Evolutionary conservation across 805 yeast species (phyloP).

Genomic region (Metschnikowia matae): DNA sequence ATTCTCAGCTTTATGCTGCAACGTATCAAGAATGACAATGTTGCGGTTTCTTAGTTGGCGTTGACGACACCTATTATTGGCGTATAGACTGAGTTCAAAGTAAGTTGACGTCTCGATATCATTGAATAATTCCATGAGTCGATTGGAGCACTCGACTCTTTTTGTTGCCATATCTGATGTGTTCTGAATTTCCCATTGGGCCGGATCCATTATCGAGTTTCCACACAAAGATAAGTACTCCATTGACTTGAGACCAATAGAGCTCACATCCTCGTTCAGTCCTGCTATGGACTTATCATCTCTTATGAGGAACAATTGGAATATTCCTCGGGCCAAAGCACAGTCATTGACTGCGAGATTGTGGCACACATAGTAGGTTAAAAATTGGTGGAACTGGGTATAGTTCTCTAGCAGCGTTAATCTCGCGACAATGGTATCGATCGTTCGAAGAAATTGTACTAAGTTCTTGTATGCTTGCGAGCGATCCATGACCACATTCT

Average conservation of each 20-base stretch:
- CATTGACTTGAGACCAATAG: conserved; percentile 33
- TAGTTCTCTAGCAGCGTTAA: conserved; percentile 18
- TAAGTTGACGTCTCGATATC: conserved; percentile 46
- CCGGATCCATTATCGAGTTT: conserved; percentile 27
- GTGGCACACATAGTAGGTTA: conserved; percentile 25
- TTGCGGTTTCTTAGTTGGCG: conserved; percentile 64
- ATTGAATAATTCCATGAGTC: conserved; percentile 11
- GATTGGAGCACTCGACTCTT: conserved; percentile 9
- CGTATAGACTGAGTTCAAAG: conserved; percentile 27
- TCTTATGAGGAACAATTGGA: conserved; percentile 58
- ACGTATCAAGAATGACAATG: conserved; percentile 65
- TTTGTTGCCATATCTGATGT: conserved; percentile 2
- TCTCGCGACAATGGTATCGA: conserved; percentile 18
- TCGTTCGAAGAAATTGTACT: conserved; percentile 17
- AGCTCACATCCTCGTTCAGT: conserved; percentile 29
- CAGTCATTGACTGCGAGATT: conserved; percentile 25
- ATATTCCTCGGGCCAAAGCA: conserved; percentile 57
- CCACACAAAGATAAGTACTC: conserved; percentile 38
- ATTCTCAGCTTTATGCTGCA: conserved; percentile 70
- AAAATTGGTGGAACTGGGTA: conserved; percentile 25
- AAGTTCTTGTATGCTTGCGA: conserved; percentile 21
- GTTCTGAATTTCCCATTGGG: conserved; percentile 19
- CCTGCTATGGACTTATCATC: conserved; percentile 63
- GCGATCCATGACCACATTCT: conserved; percentile 22
- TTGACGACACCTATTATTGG: conserved; percentile 72